Percentiles rank a stretch among this genome's conserved stretches.
Conservation (phyloP, 495 filamentous ascomycete species). For the Rusavskia elegans region DNA sequence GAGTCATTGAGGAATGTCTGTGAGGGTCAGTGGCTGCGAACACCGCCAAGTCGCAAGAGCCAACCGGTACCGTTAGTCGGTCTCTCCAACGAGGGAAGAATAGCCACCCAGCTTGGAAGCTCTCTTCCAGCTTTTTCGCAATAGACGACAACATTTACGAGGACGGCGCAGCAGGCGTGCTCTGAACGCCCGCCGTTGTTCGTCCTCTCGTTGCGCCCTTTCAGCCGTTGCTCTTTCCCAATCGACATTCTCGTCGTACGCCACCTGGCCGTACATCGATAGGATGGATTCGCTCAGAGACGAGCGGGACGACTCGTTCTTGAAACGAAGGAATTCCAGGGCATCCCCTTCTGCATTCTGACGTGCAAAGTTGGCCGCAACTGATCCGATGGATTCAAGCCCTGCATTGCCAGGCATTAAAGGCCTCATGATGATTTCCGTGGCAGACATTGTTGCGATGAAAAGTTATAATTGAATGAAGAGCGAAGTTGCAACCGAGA, state of each 20-base stretch:
- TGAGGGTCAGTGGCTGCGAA: too few relatives aligned
- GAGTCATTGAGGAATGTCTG: too few relatives aligned
- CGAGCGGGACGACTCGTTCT: not conserved
- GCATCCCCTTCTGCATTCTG: not conserved
- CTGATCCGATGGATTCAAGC: constrained; percentile 6
- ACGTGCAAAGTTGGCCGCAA: constrained; percentile 1
- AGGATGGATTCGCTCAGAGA: not conserved
- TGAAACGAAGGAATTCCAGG: not conserved
- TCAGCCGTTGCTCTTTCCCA: not conserved
- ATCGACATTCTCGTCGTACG: not conserved
- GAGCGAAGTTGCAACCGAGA: too few relatives aligned
- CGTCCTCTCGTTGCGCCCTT: not conserved
- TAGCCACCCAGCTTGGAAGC: too few relatives aligned
- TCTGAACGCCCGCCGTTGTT: too few relatives aligned
- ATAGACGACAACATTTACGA: too few relatives aligned
- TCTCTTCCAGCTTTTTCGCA: too few relatives aligned
- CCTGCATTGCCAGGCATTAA: constrained; percentile 1
- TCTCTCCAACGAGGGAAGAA: too few relatives aligned
- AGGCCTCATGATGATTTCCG: constrained; percentile 1
- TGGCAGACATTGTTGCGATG: not conserved
- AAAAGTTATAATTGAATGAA: not conserved
- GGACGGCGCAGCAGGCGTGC: too few relatives aligned
- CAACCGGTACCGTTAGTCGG: too few relatives aligned
- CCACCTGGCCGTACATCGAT: not conserved
- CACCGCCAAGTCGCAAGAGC: too few relatives aligned